phyloP scores from a whole-genome alignment of 139 green algal species.

The Chlorella sp. region DNA sequence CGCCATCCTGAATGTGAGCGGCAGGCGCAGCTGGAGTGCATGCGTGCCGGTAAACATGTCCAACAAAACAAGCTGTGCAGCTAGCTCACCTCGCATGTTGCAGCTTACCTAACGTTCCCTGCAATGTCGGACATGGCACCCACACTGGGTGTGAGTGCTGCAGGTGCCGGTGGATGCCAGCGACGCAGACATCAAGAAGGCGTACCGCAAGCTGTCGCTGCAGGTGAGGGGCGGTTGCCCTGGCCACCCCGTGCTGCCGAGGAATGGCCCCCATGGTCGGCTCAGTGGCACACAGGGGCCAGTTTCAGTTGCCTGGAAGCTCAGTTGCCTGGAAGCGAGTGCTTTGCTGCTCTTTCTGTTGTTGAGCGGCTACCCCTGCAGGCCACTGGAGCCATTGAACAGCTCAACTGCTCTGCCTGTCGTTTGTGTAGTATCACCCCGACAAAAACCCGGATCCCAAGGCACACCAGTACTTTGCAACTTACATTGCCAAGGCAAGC shows the following conservation, averaged over 20 bases:
- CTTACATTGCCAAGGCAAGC: constrained; percentile 83
- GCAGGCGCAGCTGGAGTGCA: not conserved
- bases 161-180: constrained; percentile 54
- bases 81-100: not conserved
- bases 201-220: constrained; percentile 79
- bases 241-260: too few relatives aligned
- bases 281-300: too few relatives aligned
- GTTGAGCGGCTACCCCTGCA: too few relatives aligned
- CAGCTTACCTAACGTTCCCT: not conserved
- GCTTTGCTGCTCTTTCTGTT: too few relatives aligned
- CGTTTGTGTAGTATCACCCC: constrained; percentile 81
- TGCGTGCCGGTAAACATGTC: too few relatives aligned
- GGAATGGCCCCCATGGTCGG: not conserved
- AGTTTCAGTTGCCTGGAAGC: too few relatives aligned
- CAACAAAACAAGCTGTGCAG: too few relatives aligned
- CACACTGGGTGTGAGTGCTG: too few relatives aligned
- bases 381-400: too few relatives aligned
- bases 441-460: constrained; percentile 95
- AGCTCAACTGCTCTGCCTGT: too few relatives aligned
- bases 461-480: constrained; percentile 86
- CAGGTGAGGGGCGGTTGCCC: not conserved
- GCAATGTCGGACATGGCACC: too few relatives aligned
- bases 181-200: constrained; percentile 84
- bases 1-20: constrained; percentile 76
- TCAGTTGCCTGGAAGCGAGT: too few relatives aligned